Evolutionary conservation across 192 early-diverging fungal genomes (phyloP), one percentile per base, ranked within the genome.

Genomic region (Backusella macrospora): DNA sequence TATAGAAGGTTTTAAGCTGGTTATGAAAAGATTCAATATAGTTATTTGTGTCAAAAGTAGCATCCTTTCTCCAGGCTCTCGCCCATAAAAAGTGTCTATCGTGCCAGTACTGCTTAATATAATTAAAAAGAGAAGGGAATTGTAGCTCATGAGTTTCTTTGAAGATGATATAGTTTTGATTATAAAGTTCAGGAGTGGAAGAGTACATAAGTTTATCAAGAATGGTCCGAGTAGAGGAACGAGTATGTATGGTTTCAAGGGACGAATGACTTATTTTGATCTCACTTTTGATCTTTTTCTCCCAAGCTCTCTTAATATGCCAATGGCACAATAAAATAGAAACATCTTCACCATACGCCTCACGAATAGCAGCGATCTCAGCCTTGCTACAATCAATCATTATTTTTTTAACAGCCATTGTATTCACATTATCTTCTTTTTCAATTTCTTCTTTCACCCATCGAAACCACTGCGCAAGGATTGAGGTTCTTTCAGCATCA

Each of bases 261-360:
- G 29, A 1, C 0, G 29, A 34, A 0, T 34, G 1, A 2, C 29
- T 34, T 34, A 34, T 16, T 42, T 39, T 66, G 14, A 43, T 10
- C 1, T 66, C 38, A 5, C 2, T 42, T 18, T 45, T 67, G 9
- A 67, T n/a, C 0, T 23, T 14, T 5, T 13, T 21, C 12, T 44
- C 65, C 42, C 65, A 67, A 7, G 65, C n/a, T 42, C 65, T 37
- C 16, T 67, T 45, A 4, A 69, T 69, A 37, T 69, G 45, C 68
- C 44, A 69, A 69, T 69, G 46, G 34, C 46, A 69, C 7, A 69
- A 49, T 2, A 69, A 4, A 8, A 29, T 9, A 34, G 26, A 45
- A 37, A 69, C 46, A 0, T 8, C 4, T 15, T 12, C 14, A 15
- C 26, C 45, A 49, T 52, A 69, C 14, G 23, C 68, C 34, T 69